Conservation (phyloP, 352 stramenopile genomes). For the Phytophthora rubi region DNA sequence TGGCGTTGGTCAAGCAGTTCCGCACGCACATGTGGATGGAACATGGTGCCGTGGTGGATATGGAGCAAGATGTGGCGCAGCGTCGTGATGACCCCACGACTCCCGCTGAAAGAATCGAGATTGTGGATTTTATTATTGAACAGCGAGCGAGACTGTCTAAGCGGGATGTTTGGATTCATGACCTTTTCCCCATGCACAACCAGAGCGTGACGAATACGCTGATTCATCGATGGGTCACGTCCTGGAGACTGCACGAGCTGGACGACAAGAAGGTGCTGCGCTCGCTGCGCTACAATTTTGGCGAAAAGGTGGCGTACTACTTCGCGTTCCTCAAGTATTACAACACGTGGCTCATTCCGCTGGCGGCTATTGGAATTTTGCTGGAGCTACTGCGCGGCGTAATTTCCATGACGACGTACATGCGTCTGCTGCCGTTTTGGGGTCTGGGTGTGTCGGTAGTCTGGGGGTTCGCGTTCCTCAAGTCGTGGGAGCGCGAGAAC, state of each 20-base stretch:
- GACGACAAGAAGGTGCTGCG: constrained; percentile 71
- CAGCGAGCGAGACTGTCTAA: constrained; percentile 68
- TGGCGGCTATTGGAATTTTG: constrained; percentile 72
- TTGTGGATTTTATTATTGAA: constrained; percentile 87
- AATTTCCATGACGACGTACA: constrained; percentile 72
- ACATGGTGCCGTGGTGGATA: constrained; percentile 79
- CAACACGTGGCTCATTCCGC: constrained; percentile 75
- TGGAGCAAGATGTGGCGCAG: constrained; percentile 76
- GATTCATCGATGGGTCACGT: constrained; percentile 72
- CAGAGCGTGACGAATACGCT: constrained; percentile 68
- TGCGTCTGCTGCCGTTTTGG: constrained; percentile 85
- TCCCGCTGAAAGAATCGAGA: constrained; percentile 83
- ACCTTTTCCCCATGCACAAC: constrained; percentile 88
- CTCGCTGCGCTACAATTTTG: constrained; percentile 80
- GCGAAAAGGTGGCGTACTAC: constrained; percentile 89
- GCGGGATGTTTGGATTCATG: constrained; percentile 73
- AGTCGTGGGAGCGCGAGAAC: constrained; percentile 85
- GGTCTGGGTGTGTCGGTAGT: constrained; percentile 79
- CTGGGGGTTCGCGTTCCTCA: constrained; percentile 86
- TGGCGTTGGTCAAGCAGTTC: constrained; percentile 69
- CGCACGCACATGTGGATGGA: constrained; percentile 80
- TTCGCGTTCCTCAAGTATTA: constrained; percentile 89
- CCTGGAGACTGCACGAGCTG: constrained; percentile 59
- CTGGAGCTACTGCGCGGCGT: constrained; percentile 59
- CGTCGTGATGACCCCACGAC: constrained; percentile 62